Conservation (phyloP, 2,329 filamentous ascomycete genomes). For the Ophiocordyceps sinensis region DNA sequence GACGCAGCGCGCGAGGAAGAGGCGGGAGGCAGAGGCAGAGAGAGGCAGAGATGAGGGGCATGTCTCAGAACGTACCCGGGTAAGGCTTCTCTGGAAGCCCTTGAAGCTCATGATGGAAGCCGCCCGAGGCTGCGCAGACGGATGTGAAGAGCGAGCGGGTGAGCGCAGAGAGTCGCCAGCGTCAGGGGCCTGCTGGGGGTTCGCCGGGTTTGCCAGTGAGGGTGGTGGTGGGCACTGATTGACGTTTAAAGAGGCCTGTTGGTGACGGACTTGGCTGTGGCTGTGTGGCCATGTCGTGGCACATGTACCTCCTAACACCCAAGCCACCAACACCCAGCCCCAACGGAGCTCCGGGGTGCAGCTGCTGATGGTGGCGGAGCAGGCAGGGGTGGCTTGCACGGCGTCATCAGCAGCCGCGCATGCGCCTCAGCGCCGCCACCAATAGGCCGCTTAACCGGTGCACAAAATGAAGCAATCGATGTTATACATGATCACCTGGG, state of each 20-base stretch:
- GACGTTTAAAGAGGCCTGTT: neutral
- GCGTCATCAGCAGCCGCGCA: neutral
- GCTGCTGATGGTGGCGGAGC: conserved; percentile 3
- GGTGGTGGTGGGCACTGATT: neutral
- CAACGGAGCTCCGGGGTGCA: neutral
- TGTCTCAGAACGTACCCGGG: conserved; percentile 43
- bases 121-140: neutral
- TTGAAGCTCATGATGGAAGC: conserved; percentile 73
- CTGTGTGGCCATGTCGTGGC: conserved; percentile 3
- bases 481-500: too few species aligned
- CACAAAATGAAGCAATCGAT: too few species aligned
- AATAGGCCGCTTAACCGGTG: neutral
- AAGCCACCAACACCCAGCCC: neutral
- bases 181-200: neutral
- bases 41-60: conserved; percentile 13
- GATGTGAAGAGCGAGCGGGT: neutral
- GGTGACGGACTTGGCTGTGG: conserved; percentile 4
- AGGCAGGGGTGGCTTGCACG: neutral
- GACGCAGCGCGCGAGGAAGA: too few species aligned
- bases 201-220: neutral
- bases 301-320: neutral
- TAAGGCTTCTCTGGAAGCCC: conserved; percentile 82
- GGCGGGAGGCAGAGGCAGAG: conserved; percentile 4
- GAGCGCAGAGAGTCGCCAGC: neutral
- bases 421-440: too few species aligned